phyloP scores from a whole-genome alignment of 495 filamentous ascomycete genomes.

The Aspergillus steynii region DNA sequence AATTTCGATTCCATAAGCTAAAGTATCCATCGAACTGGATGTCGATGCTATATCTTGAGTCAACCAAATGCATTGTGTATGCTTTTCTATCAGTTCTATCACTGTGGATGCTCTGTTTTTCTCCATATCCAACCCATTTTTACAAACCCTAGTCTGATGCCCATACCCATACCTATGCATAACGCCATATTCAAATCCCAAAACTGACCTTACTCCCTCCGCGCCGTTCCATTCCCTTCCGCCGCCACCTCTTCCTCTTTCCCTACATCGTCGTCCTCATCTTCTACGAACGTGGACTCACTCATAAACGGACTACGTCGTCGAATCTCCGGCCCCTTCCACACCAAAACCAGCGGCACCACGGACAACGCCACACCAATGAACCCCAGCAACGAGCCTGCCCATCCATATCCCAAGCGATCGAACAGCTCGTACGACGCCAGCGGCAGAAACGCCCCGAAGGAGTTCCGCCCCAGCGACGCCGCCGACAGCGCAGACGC shows the following conservation, averaged over 20 bases:
- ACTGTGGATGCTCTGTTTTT: not conserved
- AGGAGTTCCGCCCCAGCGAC: conserved; percentile 35
- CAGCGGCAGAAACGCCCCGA: conserved; percentile 38
- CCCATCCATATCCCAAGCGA: conserved; percentile 46
- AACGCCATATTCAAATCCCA: not conserved
- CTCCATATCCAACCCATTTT: not conserved
- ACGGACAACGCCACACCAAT: conserved; percentile 36
- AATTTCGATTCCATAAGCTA: no score
- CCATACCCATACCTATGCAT: not conserved
- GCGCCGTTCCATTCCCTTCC: not conserved
- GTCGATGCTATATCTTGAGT: not conserved
- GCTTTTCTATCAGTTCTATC: not conserved
- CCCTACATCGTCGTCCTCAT: not conserved
- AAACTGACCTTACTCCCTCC: not conserved
- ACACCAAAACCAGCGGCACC: conserved; percentile 39
- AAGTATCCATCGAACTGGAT: not conserved
- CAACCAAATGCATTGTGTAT: not conserved
- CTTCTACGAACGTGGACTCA: conserved; percentile 23
- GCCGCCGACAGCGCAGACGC: conserved; percentile 39
- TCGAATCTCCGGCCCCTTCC: conserved; percentile 38
- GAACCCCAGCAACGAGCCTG: conserved; percentile 43
- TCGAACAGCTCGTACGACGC: conserved; percentile 39
- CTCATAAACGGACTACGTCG: conserved; percentile 40
- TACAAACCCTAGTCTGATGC: not conserved
- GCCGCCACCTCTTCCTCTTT: not conserved